Evolutionary conservation across 1,139 yeast genomes (phyloP).

Genomic region (Saccharomyces hybrid): DNA sequence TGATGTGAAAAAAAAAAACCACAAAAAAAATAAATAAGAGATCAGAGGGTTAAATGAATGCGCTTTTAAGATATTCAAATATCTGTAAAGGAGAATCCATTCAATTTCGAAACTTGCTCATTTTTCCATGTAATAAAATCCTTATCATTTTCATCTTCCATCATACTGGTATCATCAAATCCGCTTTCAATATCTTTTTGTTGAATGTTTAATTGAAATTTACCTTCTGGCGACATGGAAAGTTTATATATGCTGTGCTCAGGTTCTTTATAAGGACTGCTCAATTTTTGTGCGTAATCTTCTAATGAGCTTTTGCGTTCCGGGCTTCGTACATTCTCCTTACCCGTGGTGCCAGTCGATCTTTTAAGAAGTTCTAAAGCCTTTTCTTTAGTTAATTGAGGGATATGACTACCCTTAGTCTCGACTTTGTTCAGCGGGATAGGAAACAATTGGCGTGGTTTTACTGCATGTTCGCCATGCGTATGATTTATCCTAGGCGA

Average conservation of each 20-base stretch:
- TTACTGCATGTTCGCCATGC: slow-evolving; percentile 5
- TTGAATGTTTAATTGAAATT: slow-evolving; percentile 21
- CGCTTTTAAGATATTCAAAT: neutral
- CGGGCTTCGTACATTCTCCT: neutral
- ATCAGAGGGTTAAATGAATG: neutral
- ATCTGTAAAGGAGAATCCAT: slow-evolving; percentile 5
- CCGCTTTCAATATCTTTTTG: slow-evolving; percentile 11
- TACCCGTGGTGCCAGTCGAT: neutral
- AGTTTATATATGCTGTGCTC: slow-evolving; percentile 26
- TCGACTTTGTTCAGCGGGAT: slow-evolving; percentile 18
- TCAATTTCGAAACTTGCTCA: slow-evolving; percentile 23
- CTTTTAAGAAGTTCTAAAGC: slow-evolving; percentile 4
- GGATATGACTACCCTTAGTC: slow-evolving; percentile 14
- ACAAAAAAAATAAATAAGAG: neutral
- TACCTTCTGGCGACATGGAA: slow-evolving; percentile 29
- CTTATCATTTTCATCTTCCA: slow-evolving; percentile 26
- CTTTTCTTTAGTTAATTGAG: slow-evolving; percentile 10
- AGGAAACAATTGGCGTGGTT: slow-evolving; percentile 16
- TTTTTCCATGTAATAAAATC: slow-evolving; percentile 26
- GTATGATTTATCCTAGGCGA: slow-evolving; percentile 2
- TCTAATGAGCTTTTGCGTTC: neutral
- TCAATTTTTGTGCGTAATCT: slow-evolving; percentile 3
- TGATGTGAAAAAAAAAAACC: neutral
- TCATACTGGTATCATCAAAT: slow-evolving; percentile 24
- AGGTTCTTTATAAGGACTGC: slow-evolving; percentile 25